Evolutionary conservation across 768 basidiomycete species (phyloP).

Genomic region (Epithele typhae): DNA sequence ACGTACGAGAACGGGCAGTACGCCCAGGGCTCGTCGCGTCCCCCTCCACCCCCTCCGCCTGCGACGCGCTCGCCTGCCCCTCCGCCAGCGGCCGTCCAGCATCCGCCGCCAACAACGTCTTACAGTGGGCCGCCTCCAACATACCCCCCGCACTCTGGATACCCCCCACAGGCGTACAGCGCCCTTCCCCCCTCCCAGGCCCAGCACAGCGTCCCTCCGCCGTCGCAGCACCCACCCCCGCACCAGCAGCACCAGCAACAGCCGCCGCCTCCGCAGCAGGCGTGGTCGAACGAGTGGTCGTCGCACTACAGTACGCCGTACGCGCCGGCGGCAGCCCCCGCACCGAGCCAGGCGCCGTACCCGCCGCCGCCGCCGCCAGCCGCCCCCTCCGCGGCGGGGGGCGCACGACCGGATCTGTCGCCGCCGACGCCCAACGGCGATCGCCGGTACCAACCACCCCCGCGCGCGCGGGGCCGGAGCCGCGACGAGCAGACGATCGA

Average conservation of each 20-base stretch:
- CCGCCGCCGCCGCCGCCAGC: constrained; percentile 3
- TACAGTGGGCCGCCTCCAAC: constrained; percentile 25
- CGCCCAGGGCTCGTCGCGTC: constrained; percentile 21
- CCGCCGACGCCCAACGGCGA: constrained; percentile 6
- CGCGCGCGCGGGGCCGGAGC: constrained; percentile 15
- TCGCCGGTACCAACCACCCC: constrained; percentile 14
- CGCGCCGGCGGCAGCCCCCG: constrained; percentile 13
- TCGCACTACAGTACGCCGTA: constrained; percentile 16
- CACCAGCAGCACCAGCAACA: constrained; percentile 3
- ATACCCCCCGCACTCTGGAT: constrained; percentile 25
- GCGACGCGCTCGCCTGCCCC: constrained; percentile 20
- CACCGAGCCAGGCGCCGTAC: constrained; percentile 3
- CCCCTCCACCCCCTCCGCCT: too few species aligned
- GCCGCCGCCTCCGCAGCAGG: constrained; percentile 7
- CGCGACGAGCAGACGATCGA: constrained; percentile 20
- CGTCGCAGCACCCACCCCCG: constrained; percentile 13
- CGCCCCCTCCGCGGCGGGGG: neutral
- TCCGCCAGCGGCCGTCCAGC: constrained; percentile 12
- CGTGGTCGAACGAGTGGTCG: constrained; percentile 15
- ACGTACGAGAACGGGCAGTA: constrained; percentile 26
- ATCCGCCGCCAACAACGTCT: constrained; percentile 21
- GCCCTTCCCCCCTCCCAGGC: constrained; percentile 25
- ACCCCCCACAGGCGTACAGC: constrained; percentile 27
- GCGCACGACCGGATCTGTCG: constrained; percentile 6
- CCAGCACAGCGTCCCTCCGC: constrained; percentile 13